Base-by-base conservation (phyloP, 2,329 filamentous ascomycete species). In the Colletotrichum musae region DNA sequence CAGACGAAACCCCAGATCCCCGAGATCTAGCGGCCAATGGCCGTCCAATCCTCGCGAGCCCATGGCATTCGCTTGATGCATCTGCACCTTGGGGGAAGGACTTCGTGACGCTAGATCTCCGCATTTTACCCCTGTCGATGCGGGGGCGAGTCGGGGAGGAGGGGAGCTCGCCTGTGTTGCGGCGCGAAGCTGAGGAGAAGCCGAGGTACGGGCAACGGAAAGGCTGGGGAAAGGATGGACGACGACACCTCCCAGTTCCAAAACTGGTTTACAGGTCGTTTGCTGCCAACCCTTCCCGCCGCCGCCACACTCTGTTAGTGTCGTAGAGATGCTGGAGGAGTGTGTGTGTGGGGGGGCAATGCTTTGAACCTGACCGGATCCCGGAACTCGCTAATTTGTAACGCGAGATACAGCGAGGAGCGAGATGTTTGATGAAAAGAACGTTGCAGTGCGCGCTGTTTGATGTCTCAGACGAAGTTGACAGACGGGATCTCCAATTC, bases 51-150 rank as follows among this genome's bases (percentile, higher is more conserved):
- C 36, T 62, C 52, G 51, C 62, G 67, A 69, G 51, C 32, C 32
- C 18, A 60, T 56, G 62, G 51, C 26, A 51, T 45, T 36, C 43
- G 48, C 51, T 43, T 21, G 54, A 57, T 53, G 57, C 63, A 61
- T 70, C 36, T 41, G 28, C 67, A 48, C 57, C 57, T 61, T 45
- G 63, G 56, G 61, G 39, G 43, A 26, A 41, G 28, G 50, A 47
- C 39, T 60, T 67, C 56, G 57, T 67, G 67, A 66, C 57, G 51
- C 51, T 57, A 56, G 50, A 52, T 67, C 62, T 67, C 63, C 62
- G 56, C 67, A 67, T 24, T 32, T 6, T 10, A 70, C 21, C 67
- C 67, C 67, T 67, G 67, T 70, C 57, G 45, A 58, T 67, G 67
- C 62, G 67, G 63, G 66, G 67, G 50, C 45, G 18, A 28, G 51